phyloP scores from a whole-genome alignment of 176 grass and related monocot genomes.

The Puya raimondii region DNA sequence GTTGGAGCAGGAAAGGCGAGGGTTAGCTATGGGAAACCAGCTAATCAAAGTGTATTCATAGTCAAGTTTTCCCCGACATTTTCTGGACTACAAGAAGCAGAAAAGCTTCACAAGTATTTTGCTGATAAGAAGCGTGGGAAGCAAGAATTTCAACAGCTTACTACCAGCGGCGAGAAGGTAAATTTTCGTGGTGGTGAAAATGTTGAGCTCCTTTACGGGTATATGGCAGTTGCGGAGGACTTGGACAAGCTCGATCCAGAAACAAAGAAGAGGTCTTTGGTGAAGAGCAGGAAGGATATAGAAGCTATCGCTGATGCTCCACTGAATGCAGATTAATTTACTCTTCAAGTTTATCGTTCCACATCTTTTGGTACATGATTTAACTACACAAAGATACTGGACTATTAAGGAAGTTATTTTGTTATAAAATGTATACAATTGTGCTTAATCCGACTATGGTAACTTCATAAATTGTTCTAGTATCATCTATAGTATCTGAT shows the following conservation, averaged over 20 bases:
- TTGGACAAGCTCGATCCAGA: constrained; percentile 48
- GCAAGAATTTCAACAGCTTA: constrained; percentile 39
- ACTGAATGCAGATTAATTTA: constrained; percentile 16
- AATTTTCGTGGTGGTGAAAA: constrained; percentile 24
- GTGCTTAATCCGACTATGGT: too few relatives aligned
- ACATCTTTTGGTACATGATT: background rate
- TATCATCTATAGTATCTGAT: too few relatives aligned
- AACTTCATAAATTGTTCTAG: too few relatives aligned
- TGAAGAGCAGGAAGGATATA: constrained; percentile 66
- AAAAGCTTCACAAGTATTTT: constrained; percentile 44
- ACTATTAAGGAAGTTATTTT: background rate
- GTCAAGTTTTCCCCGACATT: constrained; percentile 55
- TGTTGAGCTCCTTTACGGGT: constrained; percentile 40
- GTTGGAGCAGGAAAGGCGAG: constrained; percentile 35
- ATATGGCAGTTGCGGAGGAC: constrained; percentile 59
- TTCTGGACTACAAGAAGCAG: constrained; percentile 79
- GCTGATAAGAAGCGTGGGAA: constrained; percentile 42
- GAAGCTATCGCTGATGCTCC: constrained; percentile 45
- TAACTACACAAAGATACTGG: background rate
- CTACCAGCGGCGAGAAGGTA: constrained; percentile 18
- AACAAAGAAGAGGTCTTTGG: constrained; percentile 45
- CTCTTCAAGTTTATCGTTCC: too few relatives aligned
- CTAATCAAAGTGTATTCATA: constrained; percentile 41
- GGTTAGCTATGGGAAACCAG: constrained; percentile 40
- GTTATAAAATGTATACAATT: too few relatives aligned